A percentile compares a stretch with the other conserved stretches of the same genome.
Evolutionary conservation across 495 filamentous ascomycete genomes (phyloP).

Genomic region (Neurospora sublineolata): DNA sequence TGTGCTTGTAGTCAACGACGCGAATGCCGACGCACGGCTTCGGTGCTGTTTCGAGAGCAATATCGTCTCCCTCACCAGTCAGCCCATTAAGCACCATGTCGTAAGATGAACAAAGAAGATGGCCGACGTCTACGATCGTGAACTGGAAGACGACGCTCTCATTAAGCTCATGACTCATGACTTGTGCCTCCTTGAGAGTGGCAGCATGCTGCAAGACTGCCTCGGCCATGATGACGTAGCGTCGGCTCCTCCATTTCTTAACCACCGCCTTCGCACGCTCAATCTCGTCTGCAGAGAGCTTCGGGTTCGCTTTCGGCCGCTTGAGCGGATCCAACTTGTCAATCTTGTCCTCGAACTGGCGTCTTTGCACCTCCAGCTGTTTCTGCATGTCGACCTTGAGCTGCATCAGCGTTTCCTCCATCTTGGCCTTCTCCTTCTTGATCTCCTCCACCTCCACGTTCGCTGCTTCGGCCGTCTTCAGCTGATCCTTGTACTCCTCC

Average conservation of each 20-base stretch:
- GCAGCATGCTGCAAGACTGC: slow-evolving; percentile 77
- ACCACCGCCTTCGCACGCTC: slow-evolving; percentile 53
- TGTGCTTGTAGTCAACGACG: slow-evolving; percentile 82
- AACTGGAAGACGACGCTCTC: slow-evolving; percentile 94
- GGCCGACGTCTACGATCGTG: slow-evolving; percentile 77
- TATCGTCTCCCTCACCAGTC: slow-evolving; percentile 74
- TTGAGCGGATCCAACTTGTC: slow-evolving; percentile 37
- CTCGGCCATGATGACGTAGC: slow-evolving; percentile 92
- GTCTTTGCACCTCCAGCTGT: slow-evolving; percentile 62
- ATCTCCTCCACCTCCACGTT: slow-evolving; percentile 76
- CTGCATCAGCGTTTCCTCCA: slow-evolving; percentile 70
- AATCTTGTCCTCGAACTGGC: slow-evolving; percentile 58
- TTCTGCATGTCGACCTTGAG: slow-evolving; percentile 80
- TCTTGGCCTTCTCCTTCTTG: slow-evolving; percentile 68
- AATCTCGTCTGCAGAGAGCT: slow-evolving; percentile 58
- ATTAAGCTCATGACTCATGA: slow-evolving; percentile 95
- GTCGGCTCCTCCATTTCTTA: slow-evolving; percentile 69
- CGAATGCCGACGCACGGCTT: slow-evolving; percentile 89
- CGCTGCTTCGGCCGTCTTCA: slow-evolving; percentile 65
- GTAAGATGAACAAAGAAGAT: slow-evolving; percentile 83
- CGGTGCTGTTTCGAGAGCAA: slow-evolving; percentile 63
- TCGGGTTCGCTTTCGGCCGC: slow-evolving; percentile 43
- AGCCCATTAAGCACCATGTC: slow-evolving; percentile 92
- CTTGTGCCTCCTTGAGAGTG: slow-evolving; percentile 85
- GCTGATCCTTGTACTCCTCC: slow-evolving; percentile 67